Conservation (phyloP, 306 rosid genomes). For the Hippophae tibetana region DNA sequence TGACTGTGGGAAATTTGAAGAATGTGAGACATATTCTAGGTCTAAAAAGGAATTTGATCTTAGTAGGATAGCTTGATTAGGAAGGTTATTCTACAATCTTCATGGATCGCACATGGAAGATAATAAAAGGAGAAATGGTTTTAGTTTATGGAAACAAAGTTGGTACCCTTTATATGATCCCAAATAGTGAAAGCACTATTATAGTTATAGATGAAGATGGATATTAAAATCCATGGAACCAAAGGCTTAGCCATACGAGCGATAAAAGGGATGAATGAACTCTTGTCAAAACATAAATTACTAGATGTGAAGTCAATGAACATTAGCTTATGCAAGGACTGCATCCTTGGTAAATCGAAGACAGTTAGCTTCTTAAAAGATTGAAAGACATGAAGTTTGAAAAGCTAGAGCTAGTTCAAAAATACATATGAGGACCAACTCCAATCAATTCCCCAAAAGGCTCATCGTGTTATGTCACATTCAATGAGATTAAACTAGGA, state of each 20-base stretch:
- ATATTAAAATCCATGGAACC: not conserved
- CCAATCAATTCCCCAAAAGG: not conserved
- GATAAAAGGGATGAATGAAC: not conserved
- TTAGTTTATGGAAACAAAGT: not conserved
- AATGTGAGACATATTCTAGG: not conserved
- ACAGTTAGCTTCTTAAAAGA: not conserved
- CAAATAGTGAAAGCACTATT: not conserved
- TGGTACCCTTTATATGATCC: not conserved
- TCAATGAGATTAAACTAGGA: not conserved
- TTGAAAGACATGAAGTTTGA: not conserved
- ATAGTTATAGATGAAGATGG: not conserved
- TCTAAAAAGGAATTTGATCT: no score
- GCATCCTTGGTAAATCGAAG: not conserved
- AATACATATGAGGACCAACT: no score
- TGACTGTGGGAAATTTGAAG: not conserved
- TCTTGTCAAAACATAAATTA: no score
- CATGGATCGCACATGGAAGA: not conserved
- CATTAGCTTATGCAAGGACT: not conserved
- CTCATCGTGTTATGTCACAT: not conserved
- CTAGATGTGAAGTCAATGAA: not conserved
- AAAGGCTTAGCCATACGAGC: not conserved
- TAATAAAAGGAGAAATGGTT: not conserved
- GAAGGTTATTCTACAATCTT: not conserved
- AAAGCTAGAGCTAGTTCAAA: not conserved
- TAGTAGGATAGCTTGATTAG: not conserved